Percentiles rank a stretch among this genome's conserved stretches.
Evolutionary conservation across 2,329 filamentous ascomycete species (phyloP).

Genomic region (Neofusicoccum umdonicola): DNA sequence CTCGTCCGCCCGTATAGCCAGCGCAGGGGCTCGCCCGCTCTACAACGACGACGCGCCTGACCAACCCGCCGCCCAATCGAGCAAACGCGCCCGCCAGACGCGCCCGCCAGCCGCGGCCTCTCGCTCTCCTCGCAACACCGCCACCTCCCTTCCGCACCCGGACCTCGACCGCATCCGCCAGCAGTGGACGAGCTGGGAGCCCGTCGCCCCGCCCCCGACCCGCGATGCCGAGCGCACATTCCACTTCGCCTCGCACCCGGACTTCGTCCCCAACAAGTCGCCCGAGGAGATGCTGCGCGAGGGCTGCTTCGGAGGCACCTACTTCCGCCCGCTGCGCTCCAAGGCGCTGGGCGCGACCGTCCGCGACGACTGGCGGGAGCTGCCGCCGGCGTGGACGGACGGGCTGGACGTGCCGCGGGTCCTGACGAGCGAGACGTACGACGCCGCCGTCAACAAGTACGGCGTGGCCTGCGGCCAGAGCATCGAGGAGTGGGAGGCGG

Average conservation of each 20-base stretch:
- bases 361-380: slow-evolving; percentile 47
- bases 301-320: slow-evolving; percentile 53
- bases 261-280: slow-evolving; percentile 54
- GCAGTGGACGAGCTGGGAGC: slow-evolving; percentile 47
- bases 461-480: slow-evolving; percentile 53
- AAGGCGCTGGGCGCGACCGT: slow-evolving; percentile 43
- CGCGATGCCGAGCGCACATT: slow-evolving; percentile 44
- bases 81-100: neutral
- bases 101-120: neutral
- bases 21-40: slow-evolving; percentile 30
- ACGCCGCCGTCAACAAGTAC: slow-evolving; percentile 53
- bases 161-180: slow-evolving; percentile 31
- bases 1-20: slow-evolving; percentile 50
- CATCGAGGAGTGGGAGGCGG: slow-evolving; percentile 56
- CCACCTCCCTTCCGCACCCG: neutral
- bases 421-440: slow-evolving; percentile 43
- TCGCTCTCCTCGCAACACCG: neutral
- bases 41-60: slow-evolving; percentile 38
- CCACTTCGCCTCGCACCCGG: slow-evolving; percentile 45
- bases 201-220: slow-evolving; percentile 39
- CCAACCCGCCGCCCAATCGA: neutral
- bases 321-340: slow-evolving; percentile 51
- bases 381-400: slow-evolving; percentile 45
- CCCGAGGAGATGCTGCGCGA: slow-evolving; percentile 53
- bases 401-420: slow-evolving; percentile 41